Conservation (phyloP, 768 basidiomycete genomes). For the Leccinum obscurum region DNA sequence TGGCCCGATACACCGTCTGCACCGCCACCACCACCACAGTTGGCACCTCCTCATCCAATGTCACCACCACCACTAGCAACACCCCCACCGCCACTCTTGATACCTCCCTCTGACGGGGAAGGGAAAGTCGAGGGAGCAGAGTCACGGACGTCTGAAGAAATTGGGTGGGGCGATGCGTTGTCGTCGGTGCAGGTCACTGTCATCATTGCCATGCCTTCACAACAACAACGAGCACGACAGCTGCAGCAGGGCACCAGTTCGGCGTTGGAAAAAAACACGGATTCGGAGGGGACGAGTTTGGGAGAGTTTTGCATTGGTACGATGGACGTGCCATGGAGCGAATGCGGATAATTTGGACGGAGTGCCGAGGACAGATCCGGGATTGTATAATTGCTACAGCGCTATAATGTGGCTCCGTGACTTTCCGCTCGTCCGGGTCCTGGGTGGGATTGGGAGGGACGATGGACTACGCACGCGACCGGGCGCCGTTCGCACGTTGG, state of each 20-base stretch:
- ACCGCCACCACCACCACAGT: not conserved
- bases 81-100: not conserved
- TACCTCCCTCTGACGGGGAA: not conserved
- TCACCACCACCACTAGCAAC: not conserved
- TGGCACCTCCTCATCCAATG: not conserved
- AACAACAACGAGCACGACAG: not conserved
- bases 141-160: not conserved
- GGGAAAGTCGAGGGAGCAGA: not conserved
- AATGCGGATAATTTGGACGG: conserved; percentile 4
- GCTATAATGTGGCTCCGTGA: not conserved
- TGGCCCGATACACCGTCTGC: not conserved
- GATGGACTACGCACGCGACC: not conserved
- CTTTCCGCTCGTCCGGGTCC: not conserved
- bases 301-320: conserved; percentile 34
- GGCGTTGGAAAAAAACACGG: not conserved
- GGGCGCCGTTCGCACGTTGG: not conserved
- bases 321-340: conserved; percentile 20
- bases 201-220: conserved; percentile 42
- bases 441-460: not conserved
- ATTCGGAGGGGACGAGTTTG: conserved; percentile 30
- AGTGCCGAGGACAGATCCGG: not conserved
- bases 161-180: conserved; percentile 11
- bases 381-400: not conserved
- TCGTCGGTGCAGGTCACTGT: conserved; percentile 40
- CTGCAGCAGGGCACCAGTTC: not conserved